Percentiles rank a stretch among this genome's conserved stretches.
These are phyloP conservation scores for Euphorbia pulcherrima DNA, from an alignment of 345 rosid species.

Conservation along the genomic window DNA sequence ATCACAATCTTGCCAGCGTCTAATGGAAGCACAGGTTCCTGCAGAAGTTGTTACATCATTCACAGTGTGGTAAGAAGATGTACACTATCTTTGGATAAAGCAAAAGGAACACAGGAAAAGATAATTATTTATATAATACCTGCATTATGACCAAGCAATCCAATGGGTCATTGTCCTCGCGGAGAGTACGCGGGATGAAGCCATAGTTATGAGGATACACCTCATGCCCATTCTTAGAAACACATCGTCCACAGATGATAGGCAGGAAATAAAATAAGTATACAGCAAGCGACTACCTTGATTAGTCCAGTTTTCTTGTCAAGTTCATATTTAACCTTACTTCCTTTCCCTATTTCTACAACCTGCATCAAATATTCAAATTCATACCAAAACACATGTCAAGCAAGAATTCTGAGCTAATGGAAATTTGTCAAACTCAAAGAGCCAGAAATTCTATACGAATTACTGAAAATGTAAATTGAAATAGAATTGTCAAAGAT, in stretches of 20 bases:
- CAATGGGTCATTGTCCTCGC: too few species aligned
- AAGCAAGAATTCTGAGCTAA: neutral
- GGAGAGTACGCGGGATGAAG: too few species aligned
- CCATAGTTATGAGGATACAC: too few species aligned
- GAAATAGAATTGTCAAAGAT: neutral
- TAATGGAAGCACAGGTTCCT: constrained; percentile 34
- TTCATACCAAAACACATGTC: neutral
- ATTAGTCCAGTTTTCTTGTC: constrained; percentile 33
- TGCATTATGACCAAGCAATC: too few species aligned
- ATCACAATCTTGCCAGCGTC: too few species aligned
- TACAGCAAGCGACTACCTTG: constrained; percentile 15
- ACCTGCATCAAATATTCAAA: constrained; percentile 20
- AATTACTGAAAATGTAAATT: neutral
- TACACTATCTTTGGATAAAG: too few species aligned
- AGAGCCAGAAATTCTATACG: neutral
- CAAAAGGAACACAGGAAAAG: too few species aligned
- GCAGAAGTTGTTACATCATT: neutral
- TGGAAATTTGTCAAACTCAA: neutral
- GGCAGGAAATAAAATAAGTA: neutral
- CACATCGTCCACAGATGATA: neutral
- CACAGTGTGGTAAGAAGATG: neutral
- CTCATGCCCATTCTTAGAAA: neutral
- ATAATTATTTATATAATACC: too few species aligned
- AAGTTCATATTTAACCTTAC: constrained; percentile 36
- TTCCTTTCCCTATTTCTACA: constrained; percentile 30